phyloP scores from a whole-genome alignment of 371 early-diverging fungal species.

The Lichtheimia corymbifera region DNA sequence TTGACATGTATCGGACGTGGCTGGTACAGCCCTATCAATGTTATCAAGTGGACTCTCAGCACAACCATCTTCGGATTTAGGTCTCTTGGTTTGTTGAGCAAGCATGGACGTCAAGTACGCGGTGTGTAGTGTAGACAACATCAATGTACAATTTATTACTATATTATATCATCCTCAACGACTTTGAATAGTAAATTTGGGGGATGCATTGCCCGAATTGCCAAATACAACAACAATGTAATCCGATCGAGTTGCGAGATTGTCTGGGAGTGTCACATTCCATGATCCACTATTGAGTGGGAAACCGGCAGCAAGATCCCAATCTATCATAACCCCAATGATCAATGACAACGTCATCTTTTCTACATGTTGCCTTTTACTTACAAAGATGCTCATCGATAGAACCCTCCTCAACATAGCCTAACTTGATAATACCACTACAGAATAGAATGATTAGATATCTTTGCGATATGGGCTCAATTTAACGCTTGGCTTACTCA shows the following conservation, averaged over 20 bases:
- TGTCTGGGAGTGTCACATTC: constrained; percentile 31
- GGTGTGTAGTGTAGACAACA: background rate
- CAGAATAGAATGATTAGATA: background rate
- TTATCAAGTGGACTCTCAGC: constrained; percentile 36
- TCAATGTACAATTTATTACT: background rate
- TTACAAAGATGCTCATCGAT: constrained; percentile 40
- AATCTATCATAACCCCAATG: constrained; percentile 7
- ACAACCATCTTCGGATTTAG: constrained; percentile 33
- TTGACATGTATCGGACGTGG: constrained; percentile 33
- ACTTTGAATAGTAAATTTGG: constrained; percentile 30
- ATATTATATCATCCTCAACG: background rate
- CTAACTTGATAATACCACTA: constrained; percentile 37
- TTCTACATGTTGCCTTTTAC: background rate
- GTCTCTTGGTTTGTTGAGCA: constrained; percentile 10
- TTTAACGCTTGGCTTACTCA: constrained; percentile 11
- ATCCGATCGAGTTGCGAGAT: constrained; percentile 25
- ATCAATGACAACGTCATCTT: background rate
- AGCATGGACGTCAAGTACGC: constrained; percentile 10
- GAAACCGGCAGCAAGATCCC: constrained; percentile 36
- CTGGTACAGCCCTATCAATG: constrained; percentile 43
- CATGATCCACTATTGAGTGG: constrained; percentile 30
- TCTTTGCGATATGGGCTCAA: background rate
- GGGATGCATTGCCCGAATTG: constrained; percentile 51
- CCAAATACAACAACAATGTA: constrained; percentile 52
- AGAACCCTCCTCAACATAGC: constrained; percentile 31